These are phyloP conservation scores for Spathaspora boniae DNA, from an alignment of 805 yeast genomes.

Conservation along the genomic window DNA sequence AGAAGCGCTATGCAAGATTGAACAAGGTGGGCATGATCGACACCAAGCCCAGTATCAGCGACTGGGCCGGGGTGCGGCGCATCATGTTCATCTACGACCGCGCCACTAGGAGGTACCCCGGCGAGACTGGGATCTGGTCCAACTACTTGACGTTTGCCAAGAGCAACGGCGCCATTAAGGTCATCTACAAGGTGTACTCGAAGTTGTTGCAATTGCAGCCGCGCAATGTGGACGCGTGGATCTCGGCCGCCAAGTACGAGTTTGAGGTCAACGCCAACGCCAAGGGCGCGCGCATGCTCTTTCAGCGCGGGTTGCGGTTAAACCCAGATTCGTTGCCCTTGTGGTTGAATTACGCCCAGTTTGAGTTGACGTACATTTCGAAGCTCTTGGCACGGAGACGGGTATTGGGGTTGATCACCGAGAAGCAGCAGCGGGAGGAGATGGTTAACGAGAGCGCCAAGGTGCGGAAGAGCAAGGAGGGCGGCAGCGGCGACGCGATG, in stretches of 20 bases:
- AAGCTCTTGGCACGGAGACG: slow-evolving; percentile 80
- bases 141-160: slow-evolving; percentile 68
- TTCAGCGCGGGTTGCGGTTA: slow-evolving; percentile 82
- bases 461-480: slow-evolving; percentile 9
- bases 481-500: slow-evolving; percentile 17
- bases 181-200: slow-evolving; percentile 72
- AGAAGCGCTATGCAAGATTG: slow-evolving; percentile 65
- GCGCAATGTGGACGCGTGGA: slow-evolving; percentile 86
- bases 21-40: slow-evolving; percentile 54
- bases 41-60: slow-evolving; percentile 64
- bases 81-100: slow-evolving; percentile 80
- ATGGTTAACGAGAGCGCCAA: slow-evolving; percentile 26
- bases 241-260: slow-evolving; percentile 91
- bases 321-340: slow-evolving; percentile 68
- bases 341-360: slow-evolving; percentile 84
- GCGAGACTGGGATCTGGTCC: slow-evolving; percentile 75
- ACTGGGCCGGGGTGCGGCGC: slow-evolving; percentile 83
- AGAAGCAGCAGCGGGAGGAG: slow-evolving; percentile 59
- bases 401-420: slow-evolving; percentile 74
- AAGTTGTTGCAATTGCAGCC: slow-evolving; percentile 84
- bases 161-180: slow-evolving; percentile 62
- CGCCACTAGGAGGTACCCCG: slow-evolving; percentile 76
- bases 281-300: slow-evolving; percentile 79
- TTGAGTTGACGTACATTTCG: slow-evolving; percentile 83
- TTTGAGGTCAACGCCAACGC: slow-evolving; percentile 85